phyloP scores from a whole-genome alignment of 805 yeast species.

The Cyberlindnera xylosilytica region DNA sequence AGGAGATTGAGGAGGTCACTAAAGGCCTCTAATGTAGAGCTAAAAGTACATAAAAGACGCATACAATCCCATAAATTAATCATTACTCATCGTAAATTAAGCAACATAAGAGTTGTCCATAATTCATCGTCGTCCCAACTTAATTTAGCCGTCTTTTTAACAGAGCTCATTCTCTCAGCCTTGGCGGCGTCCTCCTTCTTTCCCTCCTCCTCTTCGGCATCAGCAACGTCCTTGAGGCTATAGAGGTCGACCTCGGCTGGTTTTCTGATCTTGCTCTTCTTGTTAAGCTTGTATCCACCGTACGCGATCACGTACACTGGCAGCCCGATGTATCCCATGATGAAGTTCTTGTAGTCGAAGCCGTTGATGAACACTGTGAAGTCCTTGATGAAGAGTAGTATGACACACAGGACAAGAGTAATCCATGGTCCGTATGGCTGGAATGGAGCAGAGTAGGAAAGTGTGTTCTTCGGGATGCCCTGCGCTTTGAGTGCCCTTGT shows the following conservation, averaged over 20 bases:
- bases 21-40: not conserved
- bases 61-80: no score
- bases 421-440: slow-evolving; percentile 67
- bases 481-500: slow-evolving; percentile 64
- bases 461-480: slow-evolving; percentile 45
- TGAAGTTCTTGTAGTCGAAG: slow-evolving; percentile 62
- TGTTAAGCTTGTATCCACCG: slow-evolving; percentile 57
- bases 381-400: slow-evolving; percentile 63
- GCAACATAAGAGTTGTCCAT: no score
- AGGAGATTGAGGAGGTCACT: slow-evolving; percentile 2
- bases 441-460: slow-evolving; percentile 58
- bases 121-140: no score
- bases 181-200: slow-evolving; percentile 26
- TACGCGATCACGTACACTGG: slow-evolving; percentile 57
- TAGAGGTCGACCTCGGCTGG: slow-evolving; percentile 60
- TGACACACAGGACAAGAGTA: slow-evolving; percentile 49
- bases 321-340: slow-evolving; percentile 67
- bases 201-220: slow-evolving; percentile 28
- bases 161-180: no score
- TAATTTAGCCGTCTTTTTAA: no score
- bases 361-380: slow-evolving; percentile 67
- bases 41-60: no score
- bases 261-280: slow-evolving; percentile 44
- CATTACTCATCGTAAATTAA: no score
- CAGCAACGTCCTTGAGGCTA: slow-evolving; percentile 45